Percentiles rank a stretch among this genome's conserved stretches.
Evolutionary conservation across 257 asterid species (phyloP).

Genomic region (Nicotiana sylvestris): DNA sequence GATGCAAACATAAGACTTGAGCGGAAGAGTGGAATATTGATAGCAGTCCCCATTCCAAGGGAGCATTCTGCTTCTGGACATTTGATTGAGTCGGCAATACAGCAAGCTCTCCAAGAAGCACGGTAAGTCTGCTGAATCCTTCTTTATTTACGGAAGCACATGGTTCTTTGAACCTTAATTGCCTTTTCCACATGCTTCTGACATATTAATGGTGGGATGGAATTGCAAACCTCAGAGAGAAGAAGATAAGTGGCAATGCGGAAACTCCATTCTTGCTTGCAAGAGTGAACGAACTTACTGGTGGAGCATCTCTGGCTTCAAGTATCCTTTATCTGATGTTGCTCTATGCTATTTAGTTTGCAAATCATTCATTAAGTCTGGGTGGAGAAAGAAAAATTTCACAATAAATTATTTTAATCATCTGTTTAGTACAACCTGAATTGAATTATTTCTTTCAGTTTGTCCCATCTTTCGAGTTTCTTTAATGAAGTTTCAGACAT

Average conservation of each 20-base stretch:
- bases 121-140: conserved; percentile 37
- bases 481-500: conserved; percentile 53
- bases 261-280: conserved; percentile 95
- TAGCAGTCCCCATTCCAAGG: conserved; percentile 84
- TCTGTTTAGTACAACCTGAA: not conserved
- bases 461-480: conserved; percentile 23
- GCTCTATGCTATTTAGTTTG: not conserved
- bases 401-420: not conserved
- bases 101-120: conserved; percentile 78
- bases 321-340: conserved; percentile 55
- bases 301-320: conserved; percentile 90
- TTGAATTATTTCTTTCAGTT: conserved; percentile 1
- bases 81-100: conserved; percentile 72
- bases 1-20: conserved; percentile 58
- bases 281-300: conserved; percentile 82
- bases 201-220: conserved; percentile 10
- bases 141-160: conserved; percentile 12
- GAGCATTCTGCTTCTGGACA: conserved; percentile 84
- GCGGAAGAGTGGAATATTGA: conserved; percentile 64
- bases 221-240: conserved; percentile 52
- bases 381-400: not conserved
- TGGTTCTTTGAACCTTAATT: not conserved
- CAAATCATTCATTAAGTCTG: not conserved
- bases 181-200: not conserved
- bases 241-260: conserved; percentile 69